Evolutionary conservation across 2,329 filamentous ascomycete species (phyloP).

Genomic region (Epichloe gansuensis): DNA sequence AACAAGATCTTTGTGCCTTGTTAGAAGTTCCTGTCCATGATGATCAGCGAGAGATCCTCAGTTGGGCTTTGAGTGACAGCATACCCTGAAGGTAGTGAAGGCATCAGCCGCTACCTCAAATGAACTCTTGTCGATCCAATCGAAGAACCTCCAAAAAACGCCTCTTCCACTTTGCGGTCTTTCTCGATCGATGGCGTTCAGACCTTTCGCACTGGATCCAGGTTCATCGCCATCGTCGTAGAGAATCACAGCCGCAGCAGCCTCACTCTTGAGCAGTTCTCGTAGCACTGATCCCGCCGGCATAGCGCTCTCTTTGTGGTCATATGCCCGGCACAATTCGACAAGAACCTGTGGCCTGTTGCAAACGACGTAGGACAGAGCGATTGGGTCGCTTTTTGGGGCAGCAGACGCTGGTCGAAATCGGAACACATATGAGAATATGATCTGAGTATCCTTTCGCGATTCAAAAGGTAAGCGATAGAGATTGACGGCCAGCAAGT

Average conservation of each 20-base stretch:
- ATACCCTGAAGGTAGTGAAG: slow-evolving; percentile 89
- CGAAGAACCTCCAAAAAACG: slow-evolving; percentile 97
- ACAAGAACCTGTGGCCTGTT: slow-evolving; percentile 78
- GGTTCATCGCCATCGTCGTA: slow-evolving; percentile 73
- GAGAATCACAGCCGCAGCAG: slow-evolving; percentile 77
- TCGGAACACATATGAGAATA: slow-evolving; percentile 89
- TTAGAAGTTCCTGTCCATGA: slow-evolving; percentile 66
- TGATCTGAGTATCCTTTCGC: slow-evolving; percentile 87
- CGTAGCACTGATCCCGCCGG: slow-evolving; percentile 80
- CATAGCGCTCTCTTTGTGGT: slow-evolving; percentile 80
- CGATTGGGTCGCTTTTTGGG: slow-evolving; percentile 61
- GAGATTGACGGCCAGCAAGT: slow-evolving; percentile 69
- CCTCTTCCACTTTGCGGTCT: slow-evolving; percentile 64
- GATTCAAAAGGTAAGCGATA: slow-evolving; percentile 87
- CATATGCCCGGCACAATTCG: slow-evolving; percentile 79
- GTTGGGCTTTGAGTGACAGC: slow-evolving; percentile 12
- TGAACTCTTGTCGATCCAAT: slow-evolving; percentile 91
- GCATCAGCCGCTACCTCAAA: slow-evolving; percentile 97
- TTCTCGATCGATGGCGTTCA: slow-evolving; percentile 66
- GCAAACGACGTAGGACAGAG: slow-evolving; percentile 78
- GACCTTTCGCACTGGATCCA: slow-evolving; percentile 60
- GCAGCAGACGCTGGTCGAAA: slow-evolving; percentile 63
- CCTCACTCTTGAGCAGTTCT: slow-evolving; percentile 80
- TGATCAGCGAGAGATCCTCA: background rate
- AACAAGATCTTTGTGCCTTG: slow-evolving; percentile 84